phyloP scores from a whole-genome alignment of 2,329 filamentous ascomycete species.

The Stagonosporopsis tanaceti region DNA sequence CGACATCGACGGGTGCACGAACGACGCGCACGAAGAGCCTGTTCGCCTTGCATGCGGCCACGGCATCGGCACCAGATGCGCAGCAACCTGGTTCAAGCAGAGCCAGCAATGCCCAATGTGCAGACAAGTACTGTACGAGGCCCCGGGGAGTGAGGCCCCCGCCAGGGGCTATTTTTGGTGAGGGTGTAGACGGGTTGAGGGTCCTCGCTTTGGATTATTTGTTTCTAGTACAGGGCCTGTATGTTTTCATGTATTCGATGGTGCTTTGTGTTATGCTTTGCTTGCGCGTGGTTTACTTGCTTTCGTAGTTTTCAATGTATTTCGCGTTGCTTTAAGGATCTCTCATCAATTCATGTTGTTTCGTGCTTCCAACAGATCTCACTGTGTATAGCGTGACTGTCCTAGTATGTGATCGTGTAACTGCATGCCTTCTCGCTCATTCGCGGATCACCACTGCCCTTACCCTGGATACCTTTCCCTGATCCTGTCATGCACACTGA shows the following conservation, averaged over 20 bases:
- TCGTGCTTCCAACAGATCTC: background rate
- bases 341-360: background rate
- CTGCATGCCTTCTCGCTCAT: background rate
- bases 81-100: background rate
- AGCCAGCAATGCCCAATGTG: constrained; percentile 2
- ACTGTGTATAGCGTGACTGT: background rate
- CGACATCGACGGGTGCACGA: background rate
- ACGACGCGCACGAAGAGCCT: constrained; percentile 3
- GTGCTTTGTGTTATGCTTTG: background rate
- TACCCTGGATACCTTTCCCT: background rate
- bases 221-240: background rate
- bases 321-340: too few species aligned
- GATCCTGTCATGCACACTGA: background rate
- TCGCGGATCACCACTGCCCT: background rate
- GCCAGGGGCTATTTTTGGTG: background rate
- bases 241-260: background rate
- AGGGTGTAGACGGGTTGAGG: background rate
- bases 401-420: background rate
- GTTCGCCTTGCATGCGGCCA: constrained; percentile 2
- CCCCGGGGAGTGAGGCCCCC: background rate
- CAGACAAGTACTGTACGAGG: background rate
- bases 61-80: background rate
- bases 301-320: background rate
- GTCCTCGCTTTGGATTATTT: too few species aligned
- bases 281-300: background rate